Base-by-base conservation (phyloP, 176 grass and related monocot species). In the Oryza rufipogon region DNA sequence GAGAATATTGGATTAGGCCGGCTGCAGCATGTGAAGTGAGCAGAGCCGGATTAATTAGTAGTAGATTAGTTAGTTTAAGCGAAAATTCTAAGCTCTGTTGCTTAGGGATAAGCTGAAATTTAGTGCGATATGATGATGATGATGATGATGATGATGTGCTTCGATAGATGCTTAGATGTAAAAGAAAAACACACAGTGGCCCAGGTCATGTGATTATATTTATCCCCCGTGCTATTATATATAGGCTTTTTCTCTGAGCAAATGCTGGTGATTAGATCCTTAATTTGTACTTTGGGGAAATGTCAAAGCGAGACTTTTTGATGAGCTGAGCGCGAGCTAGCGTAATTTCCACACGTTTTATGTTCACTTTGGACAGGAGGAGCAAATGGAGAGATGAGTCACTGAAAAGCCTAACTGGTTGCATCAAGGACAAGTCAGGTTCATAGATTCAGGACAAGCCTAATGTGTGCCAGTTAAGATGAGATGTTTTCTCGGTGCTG, bases 261-360 rank as follows among this genome's bases (percentile, higher is more conserved):
- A 78, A 86, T 78, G 79, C 44, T 77, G 64, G 73, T 33, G 74
- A 82, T 82, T 65, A 90, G 79, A 86, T 71, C 47, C 49, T 74
- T 58, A 58, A 58, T 58, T 74, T 86, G 79, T 86, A 82, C 68
- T 78, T 68, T 68, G 64, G 60, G 73, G 86, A 86, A 83, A 83
- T 86, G 84, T 78, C 84, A 90, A 60, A 39, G 0, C 30, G 25
- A 4, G 15, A 34, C 60, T 82, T 90, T 89, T 73, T 4, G 30
- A 14, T 16, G 6, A 14, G 58, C 44, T 64, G 3, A 13, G 7
- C 39, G 64, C 7, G 25, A 13, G 71, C 66, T 54, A 45, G 49
- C 72, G 72, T 63, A 51, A 17, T 25, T 36, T 4, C 28, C 49
- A 39, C 2, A 13, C 20, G 36, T 66, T 25, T 39, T 73, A 64